Evolutionary conservation across 768 basidiomycete genomes (phyloP), one percentile per base, ranked within the genome.

Genomic region (Sistotremastrum niveocremeum): DNA sequence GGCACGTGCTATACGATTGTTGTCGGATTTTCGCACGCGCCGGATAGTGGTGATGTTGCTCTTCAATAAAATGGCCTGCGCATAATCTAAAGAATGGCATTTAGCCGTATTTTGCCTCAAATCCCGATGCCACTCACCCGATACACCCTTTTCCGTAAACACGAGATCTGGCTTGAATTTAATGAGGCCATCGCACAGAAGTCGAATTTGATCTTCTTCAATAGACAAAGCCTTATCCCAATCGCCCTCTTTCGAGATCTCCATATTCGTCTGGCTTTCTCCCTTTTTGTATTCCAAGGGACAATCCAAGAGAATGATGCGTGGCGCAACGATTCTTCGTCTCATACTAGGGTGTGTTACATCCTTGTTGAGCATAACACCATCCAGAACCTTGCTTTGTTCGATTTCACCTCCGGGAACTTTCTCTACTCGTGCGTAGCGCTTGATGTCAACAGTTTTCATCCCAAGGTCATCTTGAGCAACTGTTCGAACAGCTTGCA

Each of bases 281-380:
- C 94, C 94, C 71, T 98, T 98, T 69, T 98, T 99, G 69, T 99
- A 98, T 67, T 98, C 94, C 47, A 97, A 65, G 7, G 93, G 91
- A 62, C 93, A 98, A 62, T 95, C 91, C 37, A 98, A 67, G 37
- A 98, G 64, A 28, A 98, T 67, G 42, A 99, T 84, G 8, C 93
- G 67, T 3, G 94, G 95, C 52, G 88, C 85, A 50, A 71, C 75
- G 61, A 98, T 98, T 53, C 89, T 70, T 47, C 95, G 64, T 46
- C 94, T 70, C 95, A 98, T 99, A 54, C 86, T 81, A 7, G 95
- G 93, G 64, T 98, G 95, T 0, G 90, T 95, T 56, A 99, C 85
- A 60, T 98, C 95, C 72, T 99, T 98, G 77, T 98, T 99, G 56
- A 98, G 64, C 83, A 99, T 90, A 46, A 99, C 83, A 40, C 95